Evolutionary conservation across 441 rosid genomes (phyloP), one percentile per base, ranked within the genome.

Genomic region (Cnidoscolus chayamansa): DNA sequence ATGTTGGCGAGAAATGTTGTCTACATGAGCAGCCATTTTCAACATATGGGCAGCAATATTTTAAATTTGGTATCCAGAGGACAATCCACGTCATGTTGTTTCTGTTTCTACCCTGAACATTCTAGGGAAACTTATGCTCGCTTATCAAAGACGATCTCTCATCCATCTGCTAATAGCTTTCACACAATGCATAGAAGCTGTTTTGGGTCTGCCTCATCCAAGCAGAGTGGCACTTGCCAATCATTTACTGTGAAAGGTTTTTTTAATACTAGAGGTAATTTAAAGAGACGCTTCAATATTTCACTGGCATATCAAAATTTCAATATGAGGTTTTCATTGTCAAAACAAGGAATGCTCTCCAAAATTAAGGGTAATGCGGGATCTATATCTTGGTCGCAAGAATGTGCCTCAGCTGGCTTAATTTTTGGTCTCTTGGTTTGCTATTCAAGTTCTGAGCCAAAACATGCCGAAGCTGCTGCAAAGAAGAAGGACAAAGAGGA

Each of bases 381-480:
- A 78, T 77, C 77, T 60, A 55, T 81, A 30, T 74, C 78, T 66
- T 76, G 85, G 87, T 78, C 77, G 20, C 86, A 70, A 63, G 85
- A 86, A 74, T 80, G 72, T 80, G 80, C 81, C 17, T 81, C 86
- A 57, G 81, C 82, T 20, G 84, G 90, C 68, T 66, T 90, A 70
- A 65, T 84, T 71, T 83, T 85, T 77, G 87, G 91, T 74, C 83
- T 91, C 76, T 78, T 88, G 69, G 82, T 90, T 79, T 91, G 95
- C 79, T 83, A 80, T 84, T 85, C 92, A 16, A 81, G 79, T 84
- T 80, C 86, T 67, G 82, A 85, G 73, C 85, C 90, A 72, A 82
- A 76, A 25, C 79, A 80, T 63, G 89, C 98, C 67, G 91, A 92
- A 76, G 84, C 89, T 62, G 75, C 81, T 10, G 67, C 54, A 40